Evolutionary conservation across 257 asterid genomes (phyloP), one percentile per base, ranked within the genome.

Genomic region (Echium plantagineum): DNA sequence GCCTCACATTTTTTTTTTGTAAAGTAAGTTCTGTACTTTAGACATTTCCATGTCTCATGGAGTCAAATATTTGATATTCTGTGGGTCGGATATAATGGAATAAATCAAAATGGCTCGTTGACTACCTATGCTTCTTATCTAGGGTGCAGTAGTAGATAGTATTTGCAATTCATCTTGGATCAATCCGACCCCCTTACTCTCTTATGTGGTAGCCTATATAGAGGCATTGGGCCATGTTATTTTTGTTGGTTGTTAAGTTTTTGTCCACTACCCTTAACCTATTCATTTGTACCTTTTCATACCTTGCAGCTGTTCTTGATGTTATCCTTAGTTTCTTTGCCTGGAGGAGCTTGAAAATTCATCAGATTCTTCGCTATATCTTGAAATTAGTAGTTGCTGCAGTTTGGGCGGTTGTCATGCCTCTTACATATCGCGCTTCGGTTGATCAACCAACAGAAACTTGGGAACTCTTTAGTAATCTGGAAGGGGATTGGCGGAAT

Each of bases 351-450:
- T 73, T 89, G 76, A 89, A 82, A 73, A 70, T 62, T 63, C 72
- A 73, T 62, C 99, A 93, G 80, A 81, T 84, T 66, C 70, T 93
- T 31, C 99, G 97, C 28, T 89, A 93, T 74, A 83, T 93, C 70
- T 77, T 89, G 71, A 93, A 89, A 79, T 82, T 89, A 66, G 71
- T 71, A 63, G 82, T 83, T 71, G 95, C 97, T 61, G 82, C 81
- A 58, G 78, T 89, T 71, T 93, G 99, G 99, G 94, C 83, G 64
- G 81, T 93, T 48, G 73, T 81, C 63, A 80, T 93, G 97, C 97
- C 99, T 28, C 67, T 84, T 71, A 76, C 95, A 56, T 93, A 86
- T 77, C 78, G 93, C 58, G 76, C 89, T 70, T 81, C 94, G 65
- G 72, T 86, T 73, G 77, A 80, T 65, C 83, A 84, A 71, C 99